These are phyloP conservation scores for Gossypium raimondii DNA, from an alignment of 345 rosid genomes.

Conservation along the genomic window DNA sequence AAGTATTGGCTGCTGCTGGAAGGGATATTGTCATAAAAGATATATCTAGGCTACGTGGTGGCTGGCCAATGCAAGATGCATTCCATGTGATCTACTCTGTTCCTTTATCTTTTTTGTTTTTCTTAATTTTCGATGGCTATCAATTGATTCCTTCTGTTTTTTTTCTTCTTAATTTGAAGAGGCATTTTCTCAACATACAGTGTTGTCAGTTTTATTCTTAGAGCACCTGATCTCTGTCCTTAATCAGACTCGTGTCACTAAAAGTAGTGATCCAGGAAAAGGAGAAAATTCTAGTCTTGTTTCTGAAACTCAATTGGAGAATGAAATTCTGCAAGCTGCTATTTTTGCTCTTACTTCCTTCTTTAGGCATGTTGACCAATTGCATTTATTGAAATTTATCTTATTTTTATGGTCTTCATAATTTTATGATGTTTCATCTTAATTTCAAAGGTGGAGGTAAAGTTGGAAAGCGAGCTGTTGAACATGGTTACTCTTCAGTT, in stretches of 20 bases:
- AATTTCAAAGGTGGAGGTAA: constrained; percentile 85
- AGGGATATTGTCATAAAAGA: constrained; percentile 88
- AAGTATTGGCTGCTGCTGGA: constrained; percentile 81
- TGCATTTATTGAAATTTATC: constrained; percentile 11
- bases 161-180: constrained; percentile 24
- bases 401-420: constrained; percentile 11
- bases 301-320: constrained; percentile 48
- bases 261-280: constrained; percentile 53
- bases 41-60: constrained; percentile 93
- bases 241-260: constrained; percentile 48
- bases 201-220: constrained; percentile 67
- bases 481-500: constrained; percentile 78
- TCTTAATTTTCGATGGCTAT: background rate
- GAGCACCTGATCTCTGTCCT: constrained; percentile 74
- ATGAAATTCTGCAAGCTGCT: constrained; percentile 77
- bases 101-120: background rate
- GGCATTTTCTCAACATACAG: constrained; percentile 81
- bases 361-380: constrained; percentile 52
- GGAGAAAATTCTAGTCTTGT: constrained; percentile 46
- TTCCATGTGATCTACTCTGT: constrained; percentile 49
- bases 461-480: constrained; percentile 86
- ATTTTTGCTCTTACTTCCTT: constrained; percentile 87
- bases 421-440: constrained; percentile 25
- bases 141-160: constrained; percentile 8
- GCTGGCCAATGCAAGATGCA: constrained; percentile 98